These are phyloP conservation scores for Silene latifolia DNA, from an alignment of 148 eudicot species.

Conservation along the genomic window DNA sequence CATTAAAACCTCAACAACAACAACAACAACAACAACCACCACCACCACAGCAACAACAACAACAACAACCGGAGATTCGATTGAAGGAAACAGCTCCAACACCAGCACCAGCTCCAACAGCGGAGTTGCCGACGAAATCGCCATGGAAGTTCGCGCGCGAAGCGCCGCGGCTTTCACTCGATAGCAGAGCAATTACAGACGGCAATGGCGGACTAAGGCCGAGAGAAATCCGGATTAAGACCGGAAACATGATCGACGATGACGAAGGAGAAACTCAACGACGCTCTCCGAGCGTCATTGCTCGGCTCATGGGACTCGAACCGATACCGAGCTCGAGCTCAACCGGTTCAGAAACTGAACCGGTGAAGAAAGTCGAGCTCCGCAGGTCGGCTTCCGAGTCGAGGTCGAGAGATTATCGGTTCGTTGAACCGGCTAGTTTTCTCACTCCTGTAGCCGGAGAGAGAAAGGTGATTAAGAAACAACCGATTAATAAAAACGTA, in stretches of 20 bases:
- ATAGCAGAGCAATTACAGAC: slow-evolving; percentile 69
- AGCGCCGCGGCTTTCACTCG: slow-evolving; percentile 78
- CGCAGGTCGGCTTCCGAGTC: slow-evolving; percentile 91
- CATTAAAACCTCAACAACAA: slow-evolving; percentile 7
- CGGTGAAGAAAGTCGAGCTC: slow-evolving; percentile 48
- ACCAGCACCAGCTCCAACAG: slow-evolving; percentile 11
- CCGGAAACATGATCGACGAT: slow-evolving; percentile 4
- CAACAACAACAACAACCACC: slow-evolving; percentile 14
- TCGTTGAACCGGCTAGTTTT: slow-evolving; percentile 23
- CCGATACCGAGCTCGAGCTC: slow-evolving; percentile 31
- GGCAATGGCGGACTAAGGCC: slow-evolving; percentile 67
- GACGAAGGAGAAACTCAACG: slow-evolving; percentile 41
- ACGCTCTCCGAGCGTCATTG: slow-evolving; percentile 80
- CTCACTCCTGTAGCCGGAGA: slow-evolving; percentile 19
- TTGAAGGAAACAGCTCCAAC: neutral
- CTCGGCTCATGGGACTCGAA: slow-evolving; percentile 91
- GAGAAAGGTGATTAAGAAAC: slow-evolving; percentile 1
- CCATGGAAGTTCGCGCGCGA: slow-evolving; percentile 84
- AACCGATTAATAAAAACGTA: neutral
- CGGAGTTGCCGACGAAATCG: slow-evolving; percentile 37
- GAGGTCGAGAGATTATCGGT: slow-evolving; percentile 48
- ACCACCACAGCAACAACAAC: slow-evolving; percentile 18
- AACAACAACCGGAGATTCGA: slow-evolving; percentile 16
- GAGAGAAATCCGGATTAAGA: slow-evolving; percentile 43
- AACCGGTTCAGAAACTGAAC: slow-evolving; percentile 2